Percentiles rank a stretch among this genome's conserved stretches.
These are phyloP conservation scores for Jaapia argillacea DNA, from an alignment of 768 basidiomycete genomes.

Conservation along the genomic window DNA sequence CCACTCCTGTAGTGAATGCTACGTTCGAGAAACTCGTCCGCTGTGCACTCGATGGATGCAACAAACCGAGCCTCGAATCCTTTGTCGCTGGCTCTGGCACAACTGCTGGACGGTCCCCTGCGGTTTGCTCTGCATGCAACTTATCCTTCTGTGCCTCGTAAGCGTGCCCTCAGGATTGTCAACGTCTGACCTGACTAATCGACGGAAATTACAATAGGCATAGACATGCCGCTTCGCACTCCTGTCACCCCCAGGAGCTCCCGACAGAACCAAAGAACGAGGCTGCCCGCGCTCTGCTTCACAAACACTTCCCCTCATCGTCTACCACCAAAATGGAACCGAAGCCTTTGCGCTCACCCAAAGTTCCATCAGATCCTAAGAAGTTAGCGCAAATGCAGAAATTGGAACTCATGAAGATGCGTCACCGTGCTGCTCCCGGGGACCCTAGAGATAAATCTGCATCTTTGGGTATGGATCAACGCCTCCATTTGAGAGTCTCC, in stretches of 20 bases:
- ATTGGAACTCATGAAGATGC: slow-evolving; percentile 65
- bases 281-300: slow-evolving; percentile 41
- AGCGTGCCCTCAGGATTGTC: slow-evolving; percentile 9
- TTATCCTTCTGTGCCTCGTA: slow-evolving; percentile 59
- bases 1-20: slow-evolving; percentile 1
- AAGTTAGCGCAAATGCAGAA: slow-evolving; percentile 45
- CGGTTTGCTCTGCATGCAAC: slow-evolving; percentile 42
- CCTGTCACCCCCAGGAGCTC: slow-evolving; percentile 27
- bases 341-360: slow-evolving; percentile 12
- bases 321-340: slow-evolving; percentile 10
- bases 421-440: slow-evolving; percentile 54
- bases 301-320: slow-evolving; percentile 35
- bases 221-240: slow-evolving; percentile 53
- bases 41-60: slow-evolving; percentile 43
- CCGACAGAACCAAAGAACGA: slow-evolving; percentile 25
- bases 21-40: slow-evolving; percentile 26
- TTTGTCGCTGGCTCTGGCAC: slow-evolving; percentile 19
- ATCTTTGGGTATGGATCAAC: slow-evolving; percentile 39
- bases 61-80: slow-evolving; percentile 41
- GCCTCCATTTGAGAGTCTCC: slow-evolving; percentile 45
- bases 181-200: background rate
- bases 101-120: slow-evolving; percentile 14
- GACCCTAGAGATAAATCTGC: slow-evolving; percentile 46
- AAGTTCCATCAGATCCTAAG: slow-evolving; percentile 39
- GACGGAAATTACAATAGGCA: too few species aligned